Percentiles rank a stretch among this genome's conserved stretches.
Conservation (phyloP, 495 filamentous ascomycete genomes). For the Neohortaea acidophila region DNA sequence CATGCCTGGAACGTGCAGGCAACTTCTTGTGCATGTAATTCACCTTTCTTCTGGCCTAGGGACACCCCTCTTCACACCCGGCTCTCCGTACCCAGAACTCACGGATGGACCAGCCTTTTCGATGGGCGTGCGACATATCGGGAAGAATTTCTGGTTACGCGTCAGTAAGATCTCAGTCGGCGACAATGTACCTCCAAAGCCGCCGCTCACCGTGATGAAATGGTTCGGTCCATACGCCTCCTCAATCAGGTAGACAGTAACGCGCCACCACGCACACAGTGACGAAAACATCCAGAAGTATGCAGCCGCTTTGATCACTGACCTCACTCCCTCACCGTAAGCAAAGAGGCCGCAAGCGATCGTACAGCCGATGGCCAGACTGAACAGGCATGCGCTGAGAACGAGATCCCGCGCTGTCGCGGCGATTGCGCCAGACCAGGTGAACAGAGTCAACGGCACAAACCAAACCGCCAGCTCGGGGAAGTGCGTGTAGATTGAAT, state of each 20-base stretch:
- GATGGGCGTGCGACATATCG: neutral
- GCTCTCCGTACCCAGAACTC: slow-evolving; percentile 6
- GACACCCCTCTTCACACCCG: slow-evolving; percentile 8
- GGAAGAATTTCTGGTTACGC: slow-evolving; percentile 13
- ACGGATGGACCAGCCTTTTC: slow-evolving; percentile 2
- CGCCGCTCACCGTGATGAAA: no score
- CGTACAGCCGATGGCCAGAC: slow-evolving; percentile 6
- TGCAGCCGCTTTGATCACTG: slow-evolving; percentile 5
- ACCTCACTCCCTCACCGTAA: slow-evolving; percentile 4
- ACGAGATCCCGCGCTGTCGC: slow-evolving; percentile 4
- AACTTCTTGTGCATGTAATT: no score
- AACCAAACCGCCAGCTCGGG: slow-evolving; percentile 9
- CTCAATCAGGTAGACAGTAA: slow-evolving; percentile 10
- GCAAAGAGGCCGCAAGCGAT: slow-evolving; percentile 12
- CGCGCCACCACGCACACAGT: slow-evolving; percentile 8
- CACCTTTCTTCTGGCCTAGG: no score
- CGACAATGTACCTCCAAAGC: no score
- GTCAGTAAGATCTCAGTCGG: no score
- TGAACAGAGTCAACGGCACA: slow-evolving; percentile 3
- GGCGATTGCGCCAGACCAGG: slow-evolving; percentile 8
- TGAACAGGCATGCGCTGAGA: neutral
- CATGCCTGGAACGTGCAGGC: no score
- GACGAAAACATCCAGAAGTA: slow-evolving; percentile 11
- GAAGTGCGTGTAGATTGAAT: slow-evolving; percentile 7
- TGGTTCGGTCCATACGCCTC: slow-evolving; percentile 7